Evolutionary conservation across 2,329 filamentous ascomycete species (phyloP).

Genomic region (Hypoxylon sp.): DNA sequence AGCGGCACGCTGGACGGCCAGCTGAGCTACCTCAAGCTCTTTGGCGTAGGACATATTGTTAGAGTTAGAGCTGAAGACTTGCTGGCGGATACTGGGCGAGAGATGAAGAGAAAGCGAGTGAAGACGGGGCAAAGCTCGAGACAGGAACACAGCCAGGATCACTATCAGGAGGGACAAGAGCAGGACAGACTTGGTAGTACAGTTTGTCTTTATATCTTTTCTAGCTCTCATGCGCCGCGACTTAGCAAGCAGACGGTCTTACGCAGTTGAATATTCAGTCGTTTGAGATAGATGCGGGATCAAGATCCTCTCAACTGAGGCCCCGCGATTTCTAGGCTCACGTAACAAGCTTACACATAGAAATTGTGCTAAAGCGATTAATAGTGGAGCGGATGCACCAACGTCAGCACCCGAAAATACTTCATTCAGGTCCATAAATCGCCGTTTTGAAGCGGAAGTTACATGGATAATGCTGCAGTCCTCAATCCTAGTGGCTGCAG

Average conservation of each 20-base stretch:
- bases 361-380: not conserved
- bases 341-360: not conserved
- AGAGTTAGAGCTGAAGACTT: slow-evolving; percentile 17
- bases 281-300: slow-evolving; percentile 2
- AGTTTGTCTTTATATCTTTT: slow-evolving; percentile 27
- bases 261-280: not conserved
- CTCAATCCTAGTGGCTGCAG: slow-evolving; percentile 22
- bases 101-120: slow-evolving; percentile 47
- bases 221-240: slow-evolving; percentile 39
- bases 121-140: slow-evolving; percentile 51
- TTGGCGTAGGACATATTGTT: slow-evolving; percentile 67
- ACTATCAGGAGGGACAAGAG: slow-evolving; percentile 45
- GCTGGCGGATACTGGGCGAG: slow-evolving; percentile 20
- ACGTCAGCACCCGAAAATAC: slow-evolving; percentile 3
- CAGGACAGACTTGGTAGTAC: slow-evolving; percentile 34
- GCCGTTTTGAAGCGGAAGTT: slow-evolving; percentile 1
- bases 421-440: not conserved
- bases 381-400: slow-evolving; percentile 15
- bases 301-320: slow-evolving; percentile 1
- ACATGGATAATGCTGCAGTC: not conserved
- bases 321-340: slow-evolving; percentile 17
- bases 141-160: slow-evolving; percentile 48
- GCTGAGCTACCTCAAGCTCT: slow-evolving; percentile 78
- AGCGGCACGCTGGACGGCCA: slow-evolving; percentile 80
- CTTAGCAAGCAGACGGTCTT: slow-evolving; percentile 1